Conservation (phyloP, 176 grass and related monocot species). For the Olyra latifolia region DNA sequence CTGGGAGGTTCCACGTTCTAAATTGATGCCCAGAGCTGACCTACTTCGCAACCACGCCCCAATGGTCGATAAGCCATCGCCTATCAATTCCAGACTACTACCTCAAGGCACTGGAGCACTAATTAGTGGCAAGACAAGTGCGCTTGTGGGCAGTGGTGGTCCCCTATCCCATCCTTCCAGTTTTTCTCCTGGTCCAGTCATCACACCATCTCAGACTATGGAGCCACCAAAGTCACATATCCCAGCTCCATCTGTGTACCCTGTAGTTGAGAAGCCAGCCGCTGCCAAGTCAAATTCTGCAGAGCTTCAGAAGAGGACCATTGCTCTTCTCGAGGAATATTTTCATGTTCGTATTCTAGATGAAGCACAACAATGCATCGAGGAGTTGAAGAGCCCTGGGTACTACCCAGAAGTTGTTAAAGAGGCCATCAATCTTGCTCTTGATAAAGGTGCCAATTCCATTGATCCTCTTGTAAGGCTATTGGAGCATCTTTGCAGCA, state of each 20-base stretch:
- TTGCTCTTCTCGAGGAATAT: slow-evolving; percentile 78
- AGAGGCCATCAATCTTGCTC: slow-evolving; percentile 68
- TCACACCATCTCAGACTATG: slow-evolving; percentile 29
- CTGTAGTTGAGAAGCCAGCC: slow-evolving; percentile 12
- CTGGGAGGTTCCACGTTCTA: slow-evolving; percentile 77
- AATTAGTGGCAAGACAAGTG: slow-evolving; percentile 58
- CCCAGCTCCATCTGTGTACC: slow-evolving; percentile 21
- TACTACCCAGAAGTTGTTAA: slow-evolving; percentile 75
- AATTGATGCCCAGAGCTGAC: slow-evolving; percentile 48
- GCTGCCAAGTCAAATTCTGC: slow-evolving; percentile 40
- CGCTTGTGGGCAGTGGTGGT: slow-evolving; percentile 41
- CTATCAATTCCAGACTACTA: slow-evolving; percentile 53
- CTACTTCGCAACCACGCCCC: slow-evolving; percentile 15
- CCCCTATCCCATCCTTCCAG: slow-evolving; percentile 17
- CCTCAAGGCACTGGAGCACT: slow-evolving; percentile 54
- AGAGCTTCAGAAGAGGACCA: slow-evolving; percentile 66
- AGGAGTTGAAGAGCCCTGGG: slow-evolving; percentile 59
- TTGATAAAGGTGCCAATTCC: slow-evolving; percentile 56
- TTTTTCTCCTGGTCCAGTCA: neutral
- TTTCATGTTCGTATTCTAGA: slow-evolving; percentile 66
- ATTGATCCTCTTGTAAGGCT: slow-evolving; percentile 59
- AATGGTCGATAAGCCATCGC: slow-evolving; percentile 27
- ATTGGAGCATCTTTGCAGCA: slow-evolving; percentile 50
- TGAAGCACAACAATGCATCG: slow-evolving; percentile 83
- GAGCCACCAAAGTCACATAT: slow-evolving; percentile 9